Evolutionary conservation across 148 eudicot genomes (phyloP).

Genomic region (Pharnaceum exiguum): DNA sequence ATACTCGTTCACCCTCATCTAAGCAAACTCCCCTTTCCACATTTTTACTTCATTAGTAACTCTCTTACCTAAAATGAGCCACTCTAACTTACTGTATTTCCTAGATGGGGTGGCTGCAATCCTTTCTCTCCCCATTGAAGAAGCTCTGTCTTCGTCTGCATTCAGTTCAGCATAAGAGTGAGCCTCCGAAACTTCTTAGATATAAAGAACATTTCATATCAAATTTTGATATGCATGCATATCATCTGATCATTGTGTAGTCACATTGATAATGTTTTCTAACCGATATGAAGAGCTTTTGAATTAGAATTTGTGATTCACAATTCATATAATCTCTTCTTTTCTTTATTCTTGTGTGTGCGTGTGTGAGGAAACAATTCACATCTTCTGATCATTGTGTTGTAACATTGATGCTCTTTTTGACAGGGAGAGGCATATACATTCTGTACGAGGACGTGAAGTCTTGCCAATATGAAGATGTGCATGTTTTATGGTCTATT

Average conservation of each 20-base stretch:
- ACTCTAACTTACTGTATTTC: conserved; percentile 31
- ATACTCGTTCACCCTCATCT: conserved; percentile 73
- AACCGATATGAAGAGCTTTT: too few relatives aligned
- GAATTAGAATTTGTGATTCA: too few relatives aligned
- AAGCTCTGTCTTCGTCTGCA: conserved; percentile 71
- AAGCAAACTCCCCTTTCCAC: conserved; percentile 47
- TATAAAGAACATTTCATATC: too few relatives aligned
- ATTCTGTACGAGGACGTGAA: conserved; percentile 82
- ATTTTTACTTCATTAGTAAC: background rate
- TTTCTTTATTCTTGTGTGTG: too few relatives aligned
- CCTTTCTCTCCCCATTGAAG: conserved; percentile 86
- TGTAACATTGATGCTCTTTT: background rate
- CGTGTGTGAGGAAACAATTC: too few relatives aligned
- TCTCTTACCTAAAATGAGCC: conserved; percentile 37
- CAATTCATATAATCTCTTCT: too few relatives aligned
- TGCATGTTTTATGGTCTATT: conserved; percentile 83
- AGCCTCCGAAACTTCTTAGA: conserved; percentile 8
- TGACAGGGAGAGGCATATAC: conserved; percentile 74
- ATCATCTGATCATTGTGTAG: too few relatives aligned
- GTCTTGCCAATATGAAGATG: conserved; percentile 82
- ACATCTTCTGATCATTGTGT: background rate
- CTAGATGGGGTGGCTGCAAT: conserved; percentile 89
- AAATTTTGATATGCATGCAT: too few relatives aligned
- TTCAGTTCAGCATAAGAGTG: conserved; percentile 66
- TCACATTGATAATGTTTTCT: too few relatives aligned